These are phyloP conservation scores for Podaxis pistillaris DNA, from an alignment of 768 basidiomycete genomes.

Conservation along the genomic window DNA sequence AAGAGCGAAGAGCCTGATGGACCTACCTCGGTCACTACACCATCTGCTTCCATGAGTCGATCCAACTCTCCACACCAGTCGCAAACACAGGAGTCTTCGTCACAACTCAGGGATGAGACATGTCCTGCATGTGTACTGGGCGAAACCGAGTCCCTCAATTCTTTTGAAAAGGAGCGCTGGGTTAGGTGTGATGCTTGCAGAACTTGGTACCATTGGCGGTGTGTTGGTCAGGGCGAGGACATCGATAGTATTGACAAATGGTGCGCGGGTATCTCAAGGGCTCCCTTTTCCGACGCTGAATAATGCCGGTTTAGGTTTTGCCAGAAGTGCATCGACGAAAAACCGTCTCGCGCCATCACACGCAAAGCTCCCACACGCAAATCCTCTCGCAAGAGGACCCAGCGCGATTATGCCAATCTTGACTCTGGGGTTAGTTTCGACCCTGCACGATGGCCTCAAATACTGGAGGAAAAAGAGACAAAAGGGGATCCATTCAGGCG, in stretches of 20 bases:
- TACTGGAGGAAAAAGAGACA: conserved; percentile 68
- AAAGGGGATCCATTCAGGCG: conserved; percentile 61
- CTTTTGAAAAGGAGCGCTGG: conserved; percentile 70
- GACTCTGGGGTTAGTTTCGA: conserved; percentile 65
- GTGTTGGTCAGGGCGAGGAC: conserved; percentile 65
- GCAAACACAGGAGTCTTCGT: background rate
- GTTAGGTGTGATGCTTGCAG: conserved; percentile 81
- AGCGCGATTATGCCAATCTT: conserved; percentile 78
- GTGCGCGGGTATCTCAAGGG: conserved; percentile 35
- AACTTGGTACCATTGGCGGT: conserved; percentile 83
- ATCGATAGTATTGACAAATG: conserved; percentile 76
- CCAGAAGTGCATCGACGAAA: conserved; percentile 54
- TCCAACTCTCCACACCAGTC: conserved; percentile 5
- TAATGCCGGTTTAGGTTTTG: conserved; percentile 57
- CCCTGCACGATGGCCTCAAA: conserved; percentile 62
- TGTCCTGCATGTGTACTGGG: conserved; percentile 17
- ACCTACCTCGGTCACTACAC: background rate
- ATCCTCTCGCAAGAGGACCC: conserved; percentile 70
- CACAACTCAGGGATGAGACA: conserved; percentile 12
- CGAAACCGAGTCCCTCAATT: conserved; percentile 11
- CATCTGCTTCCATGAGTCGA: conserved; percentile 2
- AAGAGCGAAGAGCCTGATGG: conserved; percentile 12
- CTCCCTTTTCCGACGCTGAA: conserved; percentile 10
- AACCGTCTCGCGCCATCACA: conserved; percentile 64
- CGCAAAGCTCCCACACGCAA: conserved; percentile 79